phyloP scores from a whole-genome alignment of 768 basidiomycete species.

The Xerocomellus chrysenteron region DNA sequence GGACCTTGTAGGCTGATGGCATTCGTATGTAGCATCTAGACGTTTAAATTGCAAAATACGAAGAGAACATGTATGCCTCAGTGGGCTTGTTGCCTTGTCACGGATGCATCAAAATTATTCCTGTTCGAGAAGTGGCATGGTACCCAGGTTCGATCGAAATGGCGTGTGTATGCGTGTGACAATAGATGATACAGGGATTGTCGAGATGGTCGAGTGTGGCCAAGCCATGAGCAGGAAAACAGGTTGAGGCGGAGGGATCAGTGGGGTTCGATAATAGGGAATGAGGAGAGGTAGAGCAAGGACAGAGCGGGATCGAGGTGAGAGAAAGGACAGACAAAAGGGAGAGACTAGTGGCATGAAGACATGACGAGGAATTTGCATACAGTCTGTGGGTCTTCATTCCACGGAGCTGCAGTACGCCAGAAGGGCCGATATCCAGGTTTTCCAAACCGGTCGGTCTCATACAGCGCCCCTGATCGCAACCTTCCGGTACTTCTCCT shows the following conservation, averaged over 20 bases:
- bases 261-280: constrained; percentile 7
- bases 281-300: constrained; percentile 11
- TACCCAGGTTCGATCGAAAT: constrained; percentile 3
- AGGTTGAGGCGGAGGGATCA: constrained; percentile 3
- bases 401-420: constrained; percentile 10
- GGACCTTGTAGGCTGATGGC: background rate
- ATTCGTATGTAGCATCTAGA: background rate
- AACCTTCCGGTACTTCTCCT: constrained; percentile 82
- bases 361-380: constrained; percentile 10
- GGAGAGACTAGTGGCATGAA: constrained; percentile 9
- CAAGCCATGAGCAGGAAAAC: constrained; percentile 4
- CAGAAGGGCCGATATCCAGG: constrained; percentile 4
- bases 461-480: constrained; percentile 92
- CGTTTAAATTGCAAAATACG: background rate
- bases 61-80: background rate
- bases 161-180: constrained; percentile 1
- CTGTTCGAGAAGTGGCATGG: background rate
- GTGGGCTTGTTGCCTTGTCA: background rate
- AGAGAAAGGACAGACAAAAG: constrained; percentile 14
- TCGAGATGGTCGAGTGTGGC: background rate
- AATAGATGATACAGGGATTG: constrained; percentile 6
- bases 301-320: constrained; percentile 4
- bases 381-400: constrained; percentile 12
- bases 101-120: background rate
- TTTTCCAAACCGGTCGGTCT: constrained; percentile 7